These are phyloP conservation scores for Solanum habrochaites DNA, from an alignment of 257 asterid genomes.

Conservation along the genomic window DNA sequence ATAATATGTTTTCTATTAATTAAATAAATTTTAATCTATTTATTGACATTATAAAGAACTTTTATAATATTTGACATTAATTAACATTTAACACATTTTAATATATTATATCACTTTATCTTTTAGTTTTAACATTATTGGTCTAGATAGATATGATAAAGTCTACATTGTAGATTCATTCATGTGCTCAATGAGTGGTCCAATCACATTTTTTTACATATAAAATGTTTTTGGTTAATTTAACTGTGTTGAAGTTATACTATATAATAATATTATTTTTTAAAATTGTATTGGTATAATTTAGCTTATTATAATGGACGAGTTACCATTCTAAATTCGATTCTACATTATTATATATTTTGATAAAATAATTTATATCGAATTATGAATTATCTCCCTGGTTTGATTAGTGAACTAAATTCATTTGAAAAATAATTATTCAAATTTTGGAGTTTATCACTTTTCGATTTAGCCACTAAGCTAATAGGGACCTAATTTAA, in stretches of 20 bases:
- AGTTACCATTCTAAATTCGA: not conserved
- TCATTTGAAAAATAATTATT: not conserved
- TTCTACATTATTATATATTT: not conserved
- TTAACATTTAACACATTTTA: not conserved
- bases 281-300: fast-evolving
- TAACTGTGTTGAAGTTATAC: too few species aligned
- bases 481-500: not conserved
- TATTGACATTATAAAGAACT: not conserved
- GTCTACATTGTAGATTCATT: not conserved
- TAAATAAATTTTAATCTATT: too few species aligned
- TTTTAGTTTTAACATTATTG: not conserved
- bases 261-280: not conserved
- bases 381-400: not conserved
- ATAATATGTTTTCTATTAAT: too few species aligned
- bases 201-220: not conserved
- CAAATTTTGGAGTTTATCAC: not conserved
- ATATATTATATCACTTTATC: not conserved
- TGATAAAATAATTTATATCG: not conserved
- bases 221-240: not conserved
- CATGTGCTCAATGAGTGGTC: not conserved
- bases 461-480: not conserved
- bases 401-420: not conserved
- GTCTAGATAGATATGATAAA: not conserved
- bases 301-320: too few species aligned
- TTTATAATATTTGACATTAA: too few species aligned